Evolutionary conservation across 73 alveolate species (phyloP), one percentile per base, ranked within the genome.

Genomic region (Uronychia setigera): DNA sequence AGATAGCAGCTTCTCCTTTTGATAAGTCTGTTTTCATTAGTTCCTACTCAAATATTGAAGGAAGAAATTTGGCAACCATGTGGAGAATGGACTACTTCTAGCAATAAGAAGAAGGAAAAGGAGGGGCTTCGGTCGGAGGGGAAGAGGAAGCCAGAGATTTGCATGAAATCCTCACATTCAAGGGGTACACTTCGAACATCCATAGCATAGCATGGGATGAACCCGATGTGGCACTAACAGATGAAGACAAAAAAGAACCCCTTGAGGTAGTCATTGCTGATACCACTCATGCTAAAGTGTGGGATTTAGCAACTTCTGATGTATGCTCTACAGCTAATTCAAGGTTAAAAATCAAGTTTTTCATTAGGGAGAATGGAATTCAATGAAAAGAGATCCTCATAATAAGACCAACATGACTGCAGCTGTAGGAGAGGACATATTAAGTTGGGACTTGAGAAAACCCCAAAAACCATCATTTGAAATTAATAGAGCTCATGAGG

Each of bases 141-240:
- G 67, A 46, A 46, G 67, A 46, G 67, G n/a, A 46, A 11, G 5
- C 67, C 67, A 46, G n/a, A 11, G 67, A 46, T 46, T 46, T 46
- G 67, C 5, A 19, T 19, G 67, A 46, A 19, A 46, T 46, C 19
- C 5, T 46, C n/a, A 46, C 67, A 5, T 46, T 46, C 67, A 46
- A 46, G 67, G 67, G 67, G n/a, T 19, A 46, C 67, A 46, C 67
- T 46, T 46, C 67, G 19, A 46, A 5, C 19, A 46, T 46, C 19
- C 67, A 83, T 74, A 35, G 86, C 27, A 79, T 89, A 0, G 58
- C 59, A 0, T 89, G 95, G 95, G 95, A 89, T 28, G 94, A 88
- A 28, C 32, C 86, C n/a, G 94, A 46, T 19, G 19, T 46, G 19
- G 67, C 67, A 11, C 67, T 46, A 5, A 46, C 67, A 19, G 5